phyloP scores from a whole-genome alignment of 148 eudicot species.

The Drosera capensis region DNA sequence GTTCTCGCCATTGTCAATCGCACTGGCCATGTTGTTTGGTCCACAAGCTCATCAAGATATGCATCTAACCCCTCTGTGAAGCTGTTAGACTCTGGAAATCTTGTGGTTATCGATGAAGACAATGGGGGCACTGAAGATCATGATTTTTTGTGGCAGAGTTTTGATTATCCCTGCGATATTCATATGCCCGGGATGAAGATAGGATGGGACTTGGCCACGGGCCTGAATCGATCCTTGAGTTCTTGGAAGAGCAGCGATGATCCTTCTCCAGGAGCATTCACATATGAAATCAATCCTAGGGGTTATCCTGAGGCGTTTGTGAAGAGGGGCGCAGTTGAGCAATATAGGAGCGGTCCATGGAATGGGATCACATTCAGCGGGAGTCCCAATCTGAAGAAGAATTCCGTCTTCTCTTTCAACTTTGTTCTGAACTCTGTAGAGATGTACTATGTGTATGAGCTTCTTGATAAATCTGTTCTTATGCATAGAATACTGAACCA shows the following conservation, averaged over 20 bases:
- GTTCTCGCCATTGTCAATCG: conserved; percentile 18
- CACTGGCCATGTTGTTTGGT: too few species aligned
- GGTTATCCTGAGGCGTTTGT: neutral
- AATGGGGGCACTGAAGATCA: neutral
- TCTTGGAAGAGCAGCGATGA: neutral
- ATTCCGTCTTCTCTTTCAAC: neutral
- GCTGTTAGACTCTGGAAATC: conserved; percentile 27
- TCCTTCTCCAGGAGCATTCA: neutral
- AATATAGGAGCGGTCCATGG: conserved; percentile 6
- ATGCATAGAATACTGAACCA: neutral
- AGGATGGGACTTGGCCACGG: conserved; percentile 5
- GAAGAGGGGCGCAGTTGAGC: neutral
- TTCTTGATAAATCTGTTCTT: neutral
- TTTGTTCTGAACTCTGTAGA: neutral
- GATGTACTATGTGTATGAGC: neutral
- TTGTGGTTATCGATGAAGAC: conserved; percentile 12
- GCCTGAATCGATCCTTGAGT: neutral
- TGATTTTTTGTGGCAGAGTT: too few species aligned
- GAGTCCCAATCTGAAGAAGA: neutral
- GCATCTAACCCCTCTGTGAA: too few species aligned
- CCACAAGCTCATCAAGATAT: too few species aligned
- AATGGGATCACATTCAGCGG: conserved; percentile 4
- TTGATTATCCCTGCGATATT: too few species aligned
- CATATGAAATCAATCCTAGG: neutral
- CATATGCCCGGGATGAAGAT: conserved; percentile 15